Base-by-base conservation (phyloP, 768 basidiomycete genomes). In the Tephrocybe sp. region DNA sequence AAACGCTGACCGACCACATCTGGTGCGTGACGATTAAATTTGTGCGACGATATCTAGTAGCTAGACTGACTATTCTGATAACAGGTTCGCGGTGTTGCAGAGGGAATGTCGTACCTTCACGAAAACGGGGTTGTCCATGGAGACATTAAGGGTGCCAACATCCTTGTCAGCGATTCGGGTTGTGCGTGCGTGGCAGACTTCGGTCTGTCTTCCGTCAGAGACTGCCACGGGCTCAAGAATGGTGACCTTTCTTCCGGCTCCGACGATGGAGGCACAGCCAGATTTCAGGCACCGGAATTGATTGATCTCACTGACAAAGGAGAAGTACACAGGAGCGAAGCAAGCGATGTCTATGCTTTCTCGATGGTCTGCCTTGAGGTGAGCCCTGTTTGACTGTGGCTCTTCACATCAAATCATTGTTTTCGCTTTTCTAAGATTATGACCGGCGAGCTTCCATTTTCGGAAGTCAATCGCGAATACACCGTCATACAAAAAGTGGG, bases 271-370 rank as follows among this genome's bases (percentile, higher is more conserved):
- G n/a, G n/a, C n/a, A n/a, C n/a, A n/a, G n/a, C n/a, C n/a, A n/a
- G n/a, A n/a, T n/a, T n/a, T n/a, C 45, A 47, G 19, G 45, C 45
- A 5, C 45, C 45, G 4, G 45, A 47, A 26, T 13, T 47, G 13
- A 30, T 37, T 18, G 45, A 47, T 15, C n/a, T n/a, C n/a, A 3
- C 2, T 5, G 45, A 26, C 4, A 3, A 9, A 2, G 45, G 26
- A 28, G 12, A 18, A 1, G 25, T 37, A 2, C 21, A 28, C 8
- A 47, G 39, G 9, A 47, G 24, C 5, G 18, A 27, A 16, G 24
- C 35, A 7, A 38, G 24, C 15, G 46, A 47, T 22, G 25, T 47
- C 5, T 47, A 47, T 27, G 46, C 46, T 4, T 37, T 37, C 11
- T 12, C 36, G 2, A 19, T 15, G 18, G 25, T 39, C 28, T 4